Conservation (phyloP, 2,329 filamentous ascomycete genomes). For the Waltergamsia citrina region DNA sequence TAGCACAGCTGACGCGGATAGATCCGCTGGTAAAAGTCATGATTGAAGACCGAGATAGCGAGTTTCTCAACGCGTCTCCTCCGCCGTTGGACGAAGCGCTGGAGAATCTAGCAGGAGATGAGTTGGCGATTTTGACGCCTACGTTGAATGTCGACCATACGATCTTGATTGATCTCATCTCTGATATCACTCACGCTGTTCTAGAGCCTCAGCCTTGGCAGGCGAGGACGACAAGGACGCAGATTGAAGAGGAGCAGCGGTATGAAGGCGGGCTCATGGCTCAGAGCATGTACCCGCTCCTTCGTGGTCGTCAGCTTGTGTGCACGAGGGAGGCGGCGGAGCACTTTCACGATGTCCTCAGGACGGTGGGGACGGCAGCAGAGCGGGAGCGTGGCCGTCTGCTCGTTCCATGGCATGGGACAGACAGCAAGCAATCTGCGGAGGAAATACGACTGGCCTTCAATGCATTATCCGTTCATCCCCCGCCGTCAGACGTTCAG, state of each 20-base stretch:
- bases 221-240: constrained; percentile 16
- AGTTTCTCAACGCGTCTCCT: constrained; percentile 12
- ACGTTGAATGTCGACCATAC: constrained; percentile 31
- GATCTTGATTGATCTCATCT: constrained; percentile 28
- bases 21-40: constrained; percentile 20
- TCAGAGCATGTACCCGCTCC: constrained; percentile 22
- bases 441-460: constrained; percentile 10
- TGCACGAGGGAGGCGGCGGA: constrained; percentile 27
- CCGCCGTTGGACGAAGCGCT: constrained; percentile 17
- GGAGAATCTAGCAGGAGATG: constrained; percentile 18
- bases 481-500: constrained; percentile 19
- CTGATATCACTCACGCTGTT: constrained; percentile 25
- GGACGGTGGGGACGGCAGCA: constrained; percentile 24
- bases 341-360: constrained; percentile 25
- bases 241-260: constrained; percentile 23
- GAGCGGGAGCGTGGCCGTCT: constrained; percentile 24
- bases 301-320: constrained; percentile 20
- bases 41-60: constrained; percentile 18
- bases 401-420: constrained; percentile 16
- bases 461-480: constrained; percentile 19
- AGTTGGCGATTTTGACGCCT: constrained; percentile 19
- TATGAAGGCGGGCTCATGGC: constrained; percentile 20
- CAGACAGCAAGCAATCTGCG: constrained; percentile 1
- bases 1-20: constrained; percentile 18
- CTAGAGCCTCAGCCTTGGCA: constrained; percentile 24